These are phyloP conservation scores for Pseudotsuga menziesii DNA, from an alignment of 75 land plant genomes.

Conservation along the genomic window DNA sequence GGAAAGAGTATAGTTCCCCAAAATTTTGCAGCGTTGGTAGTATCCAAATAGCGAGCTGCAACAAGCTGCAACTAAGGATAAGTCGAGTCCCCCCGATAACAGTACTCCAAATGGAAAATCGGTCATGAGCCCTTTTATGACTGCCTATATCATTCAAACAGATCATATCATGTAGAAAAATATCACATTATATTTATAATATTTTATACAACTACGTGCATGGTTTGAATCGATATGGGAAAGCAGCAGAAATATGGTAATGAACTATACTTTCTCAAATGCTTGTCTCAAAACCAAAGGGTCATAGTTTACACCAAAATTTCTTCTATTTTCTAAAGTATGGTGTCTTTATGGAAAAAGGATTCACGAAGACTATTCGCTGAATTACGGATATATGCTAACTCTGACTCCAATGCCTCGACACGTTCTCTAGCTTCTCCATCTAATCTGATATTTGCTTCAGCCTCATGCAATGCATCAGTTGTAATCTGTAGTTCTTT, in stretches of 20 bases:
- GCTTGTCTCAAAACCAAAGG: slow-evolving; percentile 57
- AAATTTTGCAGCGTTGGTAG: slow-evolving; percentile 64
- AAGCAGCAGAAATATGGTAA: not conserved
- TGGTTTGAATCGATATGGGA: not conserved
- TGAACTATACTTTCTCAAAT: slow-evolving; percentile 68
- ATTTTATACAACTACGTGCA: not conserved
- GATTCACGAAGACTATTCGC: no score
- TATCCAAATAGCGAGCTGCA: slow-evolving; percentile 48
- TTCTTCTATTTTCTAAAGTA: no score
- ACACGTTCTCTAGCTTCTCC: no score
- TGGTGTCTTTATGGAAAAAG: no score
- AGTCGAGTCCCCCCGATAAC: slow-evolving; percentile 93
- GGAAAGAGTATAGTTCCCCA: slow-evolving; percentile 96
- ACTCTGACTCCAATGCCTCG: no score
- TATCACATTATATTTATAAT: not conserved
- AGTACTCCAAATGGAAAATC: slow-evolving; percentile 99
- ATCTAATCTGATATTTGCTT: no score
- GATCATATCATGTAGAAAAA: not conserved
- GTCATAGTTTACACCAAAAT: no score
- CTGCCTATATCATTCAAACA: slow-evolving; percentile 54
- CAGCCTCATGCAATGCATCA: no score
- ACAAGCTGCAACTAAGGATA: slow-evolving; percentile 41
- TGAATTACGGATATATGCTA: no score
- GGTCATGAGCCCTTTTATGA: slow-evolving; percentile 89
- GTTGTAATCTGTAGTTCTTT: no score